Evolutionary conservation across 441 rosid genomes (phyloP).

Genomic region (Eugenia klotzschiana): DNA sequence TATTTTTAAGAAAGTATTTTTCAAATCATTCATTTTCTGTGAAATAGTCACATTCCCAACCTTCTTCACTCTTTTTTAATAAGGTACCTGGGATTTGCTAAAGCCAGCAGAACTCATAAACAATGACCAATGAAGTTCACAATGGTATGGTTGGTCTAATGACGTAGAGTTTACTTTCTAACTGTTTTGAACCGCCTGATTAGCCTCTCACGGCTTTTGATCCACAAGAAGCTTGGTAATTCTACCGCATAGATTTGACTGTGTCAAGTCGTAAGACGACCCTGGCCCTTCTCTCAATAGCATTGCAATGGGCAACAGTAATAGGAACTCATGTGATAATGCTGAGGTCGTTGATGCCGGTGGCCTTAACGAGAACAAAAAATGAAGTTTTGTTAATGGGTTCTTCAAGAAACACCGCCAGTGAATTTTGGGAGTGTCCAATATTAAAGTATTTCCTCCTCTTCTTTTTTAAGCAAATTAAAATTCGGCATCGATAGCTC

Average conservation of each 20-base stretch:
- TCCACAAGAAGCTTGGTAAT: neutral
- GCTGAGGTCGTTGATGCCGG: rapidly evolving
- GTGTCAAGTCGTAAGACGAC: rapidly evolving
- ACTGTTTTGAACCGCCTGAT: rapidly evolving
- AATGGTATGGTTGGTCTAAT: too few relatives aligned
- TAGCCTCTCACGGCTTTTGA: neutral
- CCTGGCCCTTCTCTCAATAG: rapidly evolving
- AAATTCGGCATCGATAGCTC: neutral
- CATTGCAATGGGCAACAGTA: rapidly evolving
- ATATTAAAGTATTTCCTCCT: neutral
- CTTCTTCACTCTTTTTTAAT: neutral
- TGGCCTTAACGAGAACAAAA: neutral
- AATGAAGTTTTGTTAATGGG: neutral
- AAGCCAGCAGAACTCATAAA: neutral
- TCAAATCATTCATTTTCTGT: rapidly evolving
- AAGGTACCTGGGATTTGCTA: neutral
- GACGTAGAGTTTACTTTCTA: neutral
- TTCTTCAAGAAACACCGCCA: neutral
- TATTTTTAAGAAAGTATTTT: rapidly evolving
- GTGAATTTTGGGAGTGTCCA: neutral
- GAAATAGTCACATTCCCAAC: rapidly evolving
- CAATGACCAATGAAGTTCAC: neutral
- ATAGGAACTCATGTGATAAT: neutral
- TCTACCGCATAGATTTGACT: neutral
- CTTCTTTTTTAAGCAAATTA: neutral